Base-by-base conservation (phyloP, 2,329 filamentous ascomycete genomes). In the Chalara sp. region DNA sequence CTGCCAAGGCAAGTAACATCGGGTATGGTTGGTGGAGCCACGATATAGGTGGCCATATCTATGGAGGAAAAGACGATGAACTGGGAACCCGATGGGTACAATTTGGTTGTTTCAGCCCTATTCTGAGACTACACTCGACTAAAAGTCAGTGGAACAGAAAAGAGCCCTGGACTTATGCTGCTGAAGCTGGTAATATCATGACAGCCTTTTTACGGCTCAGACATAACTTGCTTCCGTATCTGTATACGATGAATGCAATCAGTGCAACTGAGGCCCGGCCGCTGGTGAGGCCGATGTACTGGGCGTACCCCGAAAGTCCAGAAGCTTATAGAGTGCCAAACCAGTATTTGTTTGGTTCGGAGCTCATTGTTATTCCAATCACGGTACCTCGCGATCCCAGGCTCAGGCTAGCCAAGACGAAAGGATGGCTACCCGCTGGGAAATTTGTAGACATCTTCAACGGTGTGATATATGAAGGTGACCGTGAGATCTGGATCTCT, bases 21-120 rank as follows among this genome's bases (percentile, higher is more conserved):
- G 81, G 81, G 0, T 85, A 81, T 55, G 81, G 80, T 2, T 84
- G 81, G 80, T 85, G 81, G 81, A 81, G 76, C 46, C 81, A 85
- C 61, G 81, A 85, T 55, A 82, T 85, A 31, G 81, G 81, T n/a
- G 81, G 81, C 0, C 81, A 85, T 60, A 76, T 78, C 57, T 61
- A 65, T 2, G 81, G 81, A 4, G 66, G 65, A 39, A 73, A 76
- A 5, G 77, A 81, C 46, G 80, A 83, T 47, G 78, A 85, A 58
- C 68, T 83, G 6, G 71, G 74, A 1, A 72, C 76, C 1, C 72
- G 81, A 13, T 85, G 81, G 81, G 71, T 82, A 1, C 81, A 85
- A 59, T 70, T 79, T 2, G 81, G 81, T 5, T 75, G 74, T 44
- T 81, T 81, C 61, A 82, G 78, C 0, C 81, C 81, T 2, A 76